Base-by-base conservation (phyloP, 805 yeast species). In the Naumovozyma dairenensis region DNA sequence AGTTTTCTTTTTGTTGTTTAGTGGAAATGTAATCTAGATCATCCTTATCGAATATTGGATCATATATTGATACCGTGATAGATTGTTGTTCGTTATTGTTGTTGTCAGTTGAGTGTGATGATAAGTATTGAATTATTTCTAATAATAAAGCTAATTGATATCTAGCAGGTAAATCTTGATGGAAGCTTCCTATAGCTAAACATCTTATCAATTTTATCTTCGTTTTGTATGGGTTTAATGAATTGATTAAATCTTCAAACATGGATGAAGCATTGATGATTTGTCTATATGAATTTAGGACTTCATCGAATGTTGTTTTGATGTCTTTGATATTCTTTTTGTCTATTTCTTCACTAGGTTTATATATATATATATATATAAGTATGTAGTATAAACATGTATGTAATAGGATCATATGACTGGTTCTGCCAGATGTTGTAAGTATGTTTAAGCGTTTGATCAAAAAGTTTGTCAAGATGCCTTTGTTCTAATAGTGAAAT, bases 181-280 rank as follows among this genome's bases (percentile, higher is more conserved):
- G 54, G 4, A 84, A 80, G 4, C 75, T 65, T 0, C 93, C 94
- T 15, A 82, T 58, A 0, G 89, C 93, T 20, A 82, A 54, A 46
- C 89, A 81, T 44, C 85, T 60, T 39, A 82, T 65, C 18, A 38
- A 44, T 2, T 34, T 39, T 8, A 62, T 41, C 4, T 32, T 13
- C 4, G 7, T 21, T 2, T 26, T 29, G 17, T 34, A 34, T 16
- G 37, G 37, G 3, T 36, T 33, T 5, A 63, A 32, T 0, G 44
- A 28, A 4, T 43, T 33, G 2, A 34, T 18, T 6, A 65, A 35
- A 14, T 55, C 50, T 6, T 36, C n/a, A 34, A 59, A 56, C 39
- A 63, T 49, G 1, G 19, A 24, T 3, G 65, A 60, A 1, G 35
- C 31, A 21, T 32, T 37, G 1, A 69, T 38, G 3, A 33, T 31